Conservation (phyloP, 2,329 filamentous ascomycete species). For the Ophiostoma perfectum region DNA sequence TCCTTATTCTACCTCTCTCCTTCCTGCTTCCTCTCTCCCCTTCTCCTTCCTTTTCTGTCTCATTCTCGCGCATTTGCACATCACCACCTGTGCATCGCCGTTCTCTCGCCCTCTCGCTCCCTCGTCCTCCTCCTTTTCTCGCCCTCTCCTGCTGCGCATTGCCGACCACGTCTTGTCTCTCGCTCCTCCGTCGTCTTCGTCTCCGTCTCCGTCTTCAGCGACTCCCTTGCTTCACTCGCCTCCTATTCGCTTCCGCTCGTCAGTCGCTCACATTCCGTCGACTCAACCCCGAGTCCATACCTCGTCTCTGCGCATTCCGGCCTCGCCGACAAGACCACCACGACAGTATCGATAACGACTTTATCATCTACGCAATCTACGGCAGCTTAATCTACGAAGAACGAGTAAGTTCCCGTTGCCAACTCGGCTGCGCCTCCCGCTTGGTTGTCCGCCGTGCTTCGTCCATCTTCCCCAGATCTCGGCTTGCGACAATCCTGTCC, state of each 20-base stretch:
- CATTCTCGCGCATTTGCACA: constrained; percentile 12
- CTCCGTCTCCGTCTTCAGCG: constrained; percentile 1
- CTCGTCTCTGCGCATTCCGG: constrained; percentile 6
- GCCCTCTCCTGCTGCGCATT: background rate
- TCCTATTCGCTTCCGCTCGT: background rate
- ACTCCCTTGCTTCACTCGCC: background rate
- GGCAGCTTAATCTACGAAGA: background rate
- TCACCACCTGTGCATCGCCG: constrained; percentile 28
- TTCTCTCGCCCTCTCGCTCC: constrained; percentile 23
- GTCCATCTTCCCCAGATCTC: background rate
- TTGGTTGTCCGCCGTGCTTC: background rate
- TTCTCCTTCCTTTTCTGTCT: constrained; percentile 23
- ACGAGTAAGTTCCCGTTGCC: background rate
- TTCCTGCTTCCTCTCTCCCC: constrained; percentile 35
- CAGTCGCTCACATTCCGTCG: background rate
- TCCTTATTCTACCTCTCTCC: background rate
- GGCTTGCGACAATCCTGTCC: constrained; percentile 10
- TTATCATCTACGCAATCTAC: background rate
- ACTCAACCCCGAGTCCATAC: background rate
- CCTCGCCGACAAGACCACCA: background rate
- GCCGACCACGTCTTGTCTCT: background rate
- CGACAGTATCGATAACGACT: constrained; percentile 11
- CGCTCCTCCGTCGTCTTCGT: background rate
- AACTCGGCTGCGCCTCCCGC: background rate
- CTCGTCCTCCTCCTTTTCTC: too few species aligned